Evolutionary conservation across 192 early-diverging fungal species (phyloP), one percentile per base, ranked within the genome.

Genomic region (Linnemannia exigua): DNA sequence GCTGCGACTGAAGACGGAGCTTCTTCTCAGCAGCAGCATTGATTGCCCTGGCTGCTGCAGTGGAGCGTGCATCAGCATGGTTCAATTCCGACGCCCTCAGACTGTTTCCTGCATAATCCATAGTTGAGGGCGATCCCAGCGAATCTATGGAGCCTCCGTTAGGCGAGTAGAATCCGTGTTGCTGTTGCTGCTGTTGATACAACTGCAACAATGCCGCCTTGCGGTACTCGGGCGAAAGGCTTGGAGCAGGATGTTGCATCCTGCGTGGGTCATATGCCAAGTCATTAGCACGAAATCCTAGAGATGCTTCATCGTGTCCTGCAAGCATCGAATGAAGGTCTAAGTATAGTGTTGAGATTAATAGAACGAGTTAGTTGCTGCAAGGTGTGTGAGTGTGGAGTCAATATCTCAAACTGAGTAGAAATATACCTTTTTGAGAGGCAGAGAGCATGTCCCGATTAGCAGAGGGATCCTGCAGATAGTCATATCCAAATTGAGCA

Each of bases 401-500:
- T 7, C 25, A 44, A 2, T 41, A 47, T 16, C n/a, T 20, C 37
- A 54, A 25, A 31, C 31, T 0, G 28, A 11, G 28, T n/a, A 38
- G 58, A 35, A 20, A 35, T 33, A 12, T 71, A 81, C 80, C 80
- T 48, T 75, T 81, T 8, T 75, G 73, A 6, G 51, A 25, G 11
- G 68, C 31, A 41, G 74, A 44, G 16, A 76, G 74, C 11, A 74
- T 50, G 25, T 79, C 76, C 22, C 63, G 69, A 25, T 44, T 48
- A 1, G 33, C 58, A 1, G 44, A 41, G 37, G 38, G 38, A 5
- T 75, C 77, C 4, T 69, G 63, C 44, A 58, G 31, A 61, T 67
- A 75, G 33, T 85, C 79, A 16, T 67, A 85, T n/a, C 73, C 83
- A 67, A 61, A 79, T n/a, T 82, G 74, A 38, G 72, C n/a, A 25